Evolutionary conservation across 2,329 filamentous ascomycete genomes (phyloP), one percentile per base, ranked within the genome.

Genomic region (Zopfia rhizophila): DNA sequence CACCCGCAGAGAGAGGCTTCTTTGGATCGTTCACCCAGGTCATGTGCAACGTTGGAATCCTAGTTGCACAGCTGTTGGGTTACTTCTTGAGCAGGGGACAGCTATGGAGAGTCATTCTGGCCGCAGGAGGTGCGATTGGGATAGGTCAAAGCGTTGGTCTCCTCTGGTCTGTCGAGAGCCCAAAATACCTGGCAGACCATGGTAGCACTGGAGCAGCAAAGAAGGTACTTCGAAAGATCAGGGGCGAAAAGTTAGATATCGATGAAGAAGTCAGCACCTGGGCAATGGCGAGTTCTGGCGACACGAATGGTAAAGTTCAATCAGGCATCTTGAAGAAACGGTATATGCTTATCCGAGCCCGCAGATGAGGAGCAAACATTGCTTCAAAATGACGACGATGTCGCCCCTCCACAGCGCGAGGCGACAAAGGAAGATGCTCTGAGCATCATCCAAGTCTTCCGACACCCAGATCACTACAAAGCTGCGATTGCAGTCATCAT

Each of bases 1-100:
- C 93, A 27, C 72, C 72, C 1, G 68, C 66, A 12, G 82, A 87
- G 55, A 84, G 86, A 42, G 92, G 91, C 4, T 84, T 96, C 53
- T 97, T 96, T 60, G 84, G 84, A 8, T 78, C 80, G 24, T 88
- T 95, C 72, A 97, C 94, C 0, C 93, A 99, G 69, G 86, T 97
- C 64, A 92, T 91, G 72, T 92, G 92, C 77, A 97, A 97, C 64
- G 77, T 92, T 17, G 94, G 94, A 44, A 97, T 99, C 40, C 74
- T 99, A 30, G 75, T 85, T 18, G 87, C 92, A 0, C 94, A 97
- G 72, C 80, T 87, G 0, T 75, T 97, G 24, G 94, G 94, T 0
- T 94, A 89, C 65, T 97, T 96, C 69, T 68, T 96, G 45, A 96
- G 91, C 74, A 81, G 86, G 61, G 90, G 83, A 4, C 83, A 80